Conservation (phyloP, 306 rosid genomes). For the Dicorynia guianensis region DNA sequence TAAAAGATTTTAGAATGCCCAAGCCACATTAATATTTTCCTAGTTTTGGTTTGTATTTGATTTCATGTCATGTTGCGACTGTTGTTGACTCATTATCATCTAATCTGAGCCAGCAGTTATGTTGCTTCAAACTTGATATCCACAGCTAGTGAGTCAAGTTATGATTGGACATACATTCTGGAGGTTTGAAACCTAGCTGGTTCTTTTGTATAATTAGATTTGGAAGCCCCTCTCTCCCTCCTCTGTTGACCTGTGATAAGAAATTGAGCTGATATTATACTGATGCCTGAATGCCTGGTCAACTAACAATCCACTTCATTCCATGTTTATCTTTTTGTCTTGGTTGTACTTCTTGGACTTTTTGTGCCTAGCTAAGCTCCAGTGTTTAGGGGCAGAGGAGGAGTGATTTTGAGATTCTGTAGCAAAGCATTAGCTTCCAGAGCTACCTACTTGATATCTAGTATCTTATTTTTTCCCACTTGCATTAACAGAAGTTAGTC, state of each 20-base stretch:
- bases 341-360: not conserved
- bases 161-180: constrained; percentile 8
- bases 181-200: not conserved
- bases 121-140: not conserved
- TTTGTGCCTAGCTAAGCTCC: not conserved
- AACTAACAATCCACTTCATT: not conserved
- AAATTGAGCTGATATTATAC: not conserved
- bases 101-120: not conserved
- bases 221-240: not conserved
- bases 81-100: not conserved
- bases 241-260: not conserved
- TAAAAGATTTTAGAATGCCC: too few relatives aligned
- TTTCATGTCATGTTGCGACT: not conserved
- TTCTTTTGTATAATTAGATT: not conserved
- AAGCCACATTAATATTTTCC: too few relatives aligned
- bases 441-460: not conserved
- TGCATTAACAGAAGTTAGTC: not conserved
- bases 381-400: constrained; percentile 4
- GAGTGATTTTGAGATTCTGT: constrained; percentile 15
- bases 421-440: not conserved
- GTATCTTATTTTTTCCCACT: not conserved
- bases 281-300: not conserved
- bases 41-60: too few relatives aligned
- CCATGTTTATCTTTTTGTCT: not conserved
- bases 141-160: not conserved